Evolutionary conservation across 192 early-diverging fungal genomes (phyloP).

Genomic region (Glomus cerebriforme): DNA sequence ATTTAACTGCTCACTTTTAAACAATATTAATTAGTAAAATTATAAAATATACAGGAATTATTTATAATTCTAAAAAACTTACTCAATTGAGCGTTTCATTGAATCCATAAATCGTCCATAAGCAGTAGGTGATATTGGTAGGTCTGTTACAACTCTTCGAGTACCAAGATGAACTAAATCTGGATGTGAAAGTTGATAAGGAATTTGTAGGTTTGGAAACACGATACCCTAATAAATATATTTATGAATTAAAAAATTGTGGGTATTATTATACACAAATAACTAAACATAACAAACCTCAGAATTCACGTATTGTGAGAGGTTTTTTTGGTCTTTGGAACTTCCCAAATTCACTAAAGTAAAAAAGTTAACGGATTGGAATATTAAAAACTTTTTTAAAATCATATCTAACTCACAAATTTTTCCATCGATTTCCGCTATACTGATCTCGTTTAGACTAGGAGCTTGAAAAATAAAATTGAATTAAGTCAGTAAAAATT

Average conservation of each 20-base stretch:
- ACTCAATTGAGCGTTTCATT: neutral
- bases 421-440: slow-evolving; percentile 24
- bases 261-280: too few species aligned
- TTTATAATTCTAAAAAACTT: neutral
- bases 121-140: neutral
- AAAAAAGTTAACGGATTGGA: neutral
- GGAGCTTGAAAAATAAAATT: neutral
- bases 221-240: neutral
- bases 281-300: too few species aligned
- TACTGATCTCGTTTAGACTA: neutral
- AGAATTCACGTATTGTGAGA: neutral
- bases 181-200: neutral
- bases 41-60: neutral
- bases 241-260: neutral
- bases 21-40: neutral
- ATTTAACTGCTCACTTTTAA: neutral
- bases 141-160: neutral
- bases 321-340: neutral
- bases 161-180: neutral
- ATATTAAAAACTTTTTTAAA: neutral
- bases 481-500: neutral
- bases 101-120: neutral
- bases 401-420: neutral
- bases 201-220: neutral
- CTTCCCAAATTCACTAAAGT: neutral